Evolutionary conservation across 106 monocot genomes (phyloP).

Genomic region (Dendrobium officinale): DNA sequence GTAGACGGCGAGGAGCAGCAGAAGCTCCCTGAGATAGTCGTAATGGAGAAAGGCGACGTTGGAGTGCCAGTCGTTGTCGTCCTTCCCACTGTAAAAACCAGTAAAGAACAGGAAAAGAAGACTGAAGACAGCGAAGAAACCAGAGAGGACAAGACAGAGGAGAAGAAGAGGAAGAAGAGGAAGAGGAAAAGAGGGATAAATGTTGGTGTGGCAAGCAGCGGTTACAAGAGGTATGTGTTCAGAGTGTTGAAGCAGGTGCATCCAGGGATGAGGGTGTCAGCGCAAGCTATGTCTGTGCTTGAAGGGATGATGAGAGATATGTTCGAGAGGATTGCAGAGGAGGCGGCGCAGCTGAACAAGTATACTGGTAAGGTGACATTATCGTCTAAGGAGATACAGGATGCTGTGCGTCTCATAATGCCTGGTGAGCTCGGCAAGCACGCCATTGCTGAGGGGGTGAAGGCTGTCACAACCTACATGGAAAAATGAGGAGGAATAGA

Average conservation of each 20-base stretch:
- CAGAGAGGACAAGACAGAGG: neutral
- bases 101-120: neutral
- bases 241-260: slow-evolving; percentile 48
- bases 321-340: slow-evolving; percentile 44
- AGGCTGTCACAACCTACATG: slow-evolving; percentile 3
- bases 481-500: neutral
- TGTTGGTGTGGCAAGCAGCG: slow-evolving; percentile 1
- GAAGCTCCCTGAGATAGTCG: neutral
- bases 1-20: neutral
- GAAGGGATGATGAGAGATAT: slow-evolving; percentile 49
- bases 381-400: slow-evolving; percentile 26
- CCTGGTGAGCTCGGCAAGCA: slow-evolving; percentile 29
- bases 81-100: neutral
- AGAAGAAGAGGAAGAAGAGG: neutral
- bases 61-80: neutral
- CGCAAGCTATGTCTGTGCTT: slow-evolving; percentile 32
- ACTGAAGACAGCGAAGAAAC: neutral
- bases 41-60: neutral
- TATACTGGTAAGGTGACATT: slow-evolving; percentile 14
- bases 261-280: slow-evolving; percentile 29
- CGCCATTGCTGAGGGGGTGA: slow-evolving; percentile 12
- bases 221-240: slow-evolving; percentile 49
- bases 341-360: slow-evolving; percentile 27
- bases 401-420: slow-evolving; percentile 23
- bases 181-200: slow-evolving; percentile 2